phyloP scores from a whole-genome alignment of 2,329 filamentous ascomycete species.

The Proliferodiscus dingleyae region DNA sequence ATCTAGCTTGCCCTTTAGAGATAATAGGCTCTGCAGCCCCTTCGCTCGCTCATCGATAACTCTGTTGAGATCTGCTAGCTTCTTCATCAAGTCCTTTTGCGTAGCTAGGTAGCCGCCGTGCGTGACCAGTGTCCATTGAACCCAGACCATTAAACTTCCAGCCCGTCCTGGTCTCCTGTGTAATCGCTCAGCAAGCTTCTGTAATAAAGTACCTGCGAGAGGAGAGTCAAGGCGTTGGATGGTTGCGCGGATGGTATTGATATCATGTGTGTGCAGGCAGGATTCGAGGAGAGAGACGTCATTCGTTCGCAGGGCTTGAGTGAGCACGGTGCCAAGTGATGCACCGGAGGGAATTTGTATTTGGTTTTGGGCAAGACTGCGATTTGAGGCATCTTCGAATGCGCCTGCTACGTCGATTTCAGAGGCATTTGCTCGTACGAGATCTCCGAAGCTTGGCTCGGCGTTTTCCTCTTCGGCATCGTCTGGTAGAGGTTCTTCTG shows the following conservation, averaged over 20 bases:
- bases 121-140: conserved; percentile 88
- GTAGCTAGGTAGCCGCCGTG: conserved; percentile 88
- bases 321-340: conserved; percentile 86
- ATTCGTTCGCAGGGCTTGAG: conserved; percentile 88
- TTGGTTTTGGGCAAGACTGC: conserved; percentile 19
- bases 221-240: conserved; percentile 85
- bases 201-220: conserved; percentile 72
- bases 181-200: conserved; percentile 80
- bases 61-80: conserved; percentile 73
- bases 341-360: conserved; percentile 56
- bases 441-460: conserved; percentile 77
- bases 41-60: conserved; percentile 83
- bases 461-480: conserved; percentile 30
- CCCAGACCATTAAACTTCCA: conserved; percentile 87
- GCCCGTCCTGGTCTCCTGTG: conserved; percentile 84
- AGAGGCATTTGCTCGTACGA: conserved; percentile 64
- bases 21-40: conserved; percentile 74
- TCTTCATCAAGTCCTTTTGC: conserved; percentile 76
- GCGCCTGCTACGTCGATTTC: conserved; percentile 67
- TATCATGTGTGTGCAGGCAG: conserved; percentile 77
- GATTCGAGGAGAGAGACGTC: conserved; percentile 86
- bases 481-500: conserved; percentile 37
- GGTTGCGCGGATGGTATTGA: conserved; percentile 75
- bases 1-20: conserved; percentile 91
- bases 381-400: conserved; percentile 37